These are phyloP conservation scores for Aspergillus awamori DNA, from an alignment of 2,329 filamentous ascomycete species.

Conservation along the genomic window DNA sequence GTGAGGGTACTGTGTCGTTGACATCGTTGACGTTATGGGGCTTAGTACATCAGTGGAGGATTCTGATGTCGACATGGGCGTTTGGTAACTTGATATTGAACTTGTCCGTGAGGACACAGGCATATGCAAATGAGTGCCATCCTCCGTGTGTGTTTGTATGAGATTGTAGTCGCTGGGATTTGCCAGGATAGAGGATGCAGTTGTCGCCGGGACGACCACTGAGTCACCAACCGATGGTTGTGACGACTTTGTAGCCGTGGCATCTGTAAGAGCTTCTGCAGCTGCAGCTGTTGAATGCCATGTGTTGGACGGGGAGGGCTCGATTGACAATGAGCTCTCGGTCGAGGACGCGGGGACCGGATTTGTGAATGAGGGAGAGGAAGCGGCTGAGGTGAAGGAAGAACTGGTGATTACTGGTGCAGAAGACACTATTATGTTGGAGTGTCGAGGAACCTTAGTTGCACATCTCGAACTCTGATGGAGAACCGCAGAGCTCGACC, in stretches of 20 bases:
- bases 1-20: neutral
- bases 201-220: neutral
- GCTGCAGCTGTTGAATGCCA: neutral
- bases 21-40: neutral
- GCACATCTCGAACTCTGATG: conserved; percentile 30
- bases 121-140: neutral
- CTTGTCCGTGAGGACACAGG: conserved; percentile 1
- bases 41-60: neutral
- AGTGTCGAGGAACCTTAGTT: conserved; percentile 26
- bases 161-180: neutral
- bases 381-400: conserved; percentile 7
- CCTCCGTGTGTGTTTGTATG: neutral
- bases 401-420: conserved; percentile 11
- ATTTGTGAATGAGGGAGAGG: neutral
- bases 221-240: neutral
- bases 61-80: neutral
- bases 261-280: neutral
- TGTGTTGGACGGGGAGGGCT: neutral
- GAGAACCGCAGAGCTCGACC: conserved; percentile 28
- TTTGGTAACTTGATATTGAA: neutral
- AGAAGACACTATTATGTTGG: conserved; percentile 9
- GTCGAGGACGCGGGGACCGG: conserved; percentile 1
- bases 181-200: neutral
- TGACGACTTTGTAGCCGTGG: neutral
- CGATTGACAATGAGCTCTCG: neutral